phyloP scores from a whole-genome alignment of 192 early-diverging fungal species.

The Backusella australiensis region DNA sequence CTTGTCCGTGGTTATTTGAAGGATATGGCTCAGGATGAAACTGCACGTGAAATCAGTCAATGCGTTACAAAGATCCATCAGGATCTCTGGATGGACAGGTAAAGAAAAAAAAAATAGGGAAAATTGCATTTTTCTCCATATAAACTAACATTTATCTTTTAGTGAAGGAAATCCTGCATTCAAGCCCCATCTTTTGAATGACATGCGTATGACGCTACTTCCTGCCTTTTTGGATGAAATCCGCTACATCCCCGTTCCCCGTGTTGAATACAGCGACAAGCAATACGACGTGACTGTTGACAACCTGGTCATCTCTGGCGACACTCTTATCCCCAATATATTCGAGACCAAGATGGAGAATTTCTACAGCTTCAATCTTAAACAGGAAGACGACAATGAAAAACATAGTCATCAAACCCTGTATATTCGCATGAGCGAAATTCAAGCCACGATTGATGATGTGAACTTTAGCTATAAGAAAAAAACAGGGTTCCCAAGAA shows the following conservation, averaged over 20 bases:
- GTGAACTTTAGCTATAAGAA: slow-evolving; percentile 41
- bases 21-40: slow-evolving; percentile 31
- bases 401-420: slow-evolving; percentile 27
- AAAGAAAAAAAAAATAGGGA: not conserved
- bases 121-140: not conserved
- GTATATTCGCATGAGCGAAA: slow-evolving; percentile 31
- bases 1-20: slow-evolving; percentile 23
- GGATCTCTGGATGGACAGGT: slow-evolving; percentile 39
- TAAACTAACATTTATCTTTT: not conserved
- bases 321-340: slow-evolving; percentile 35
- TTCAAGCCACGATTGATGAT: slow-evolving; percentile 35
- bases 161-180: slow-evolving; percentile 37
- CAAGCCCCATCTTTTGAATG: slow-evolving; percentile 44
- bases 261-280: slow-evolving; percentile 44
- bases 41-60: slow-evolving; percentile 23
- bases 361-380: slow-evolving; percentile 34
- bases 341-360: slow-evolving; percentile 38
- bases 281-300: slow-evolving; percentile 43
- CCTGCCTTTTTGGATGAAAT: slow-evolving; percentile 42
- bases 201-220: slow-evolving; percentile 38
- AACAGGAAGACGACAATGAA: slow-evolving; percentile 17
- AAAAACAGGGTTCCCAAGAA: slow-evolving; percentile 38
- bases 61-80: slow-evolving; percentile 31
- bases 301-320: slow-evolving; percentile 40
- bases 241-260: slow-evolving; percentile 43